A percentile compares a stretch with the other conserved stretches of the same genome.
Conservation (phyloP, 2,329 filamentous ascomycete species). For the Aspergillus sp. region DNA sequence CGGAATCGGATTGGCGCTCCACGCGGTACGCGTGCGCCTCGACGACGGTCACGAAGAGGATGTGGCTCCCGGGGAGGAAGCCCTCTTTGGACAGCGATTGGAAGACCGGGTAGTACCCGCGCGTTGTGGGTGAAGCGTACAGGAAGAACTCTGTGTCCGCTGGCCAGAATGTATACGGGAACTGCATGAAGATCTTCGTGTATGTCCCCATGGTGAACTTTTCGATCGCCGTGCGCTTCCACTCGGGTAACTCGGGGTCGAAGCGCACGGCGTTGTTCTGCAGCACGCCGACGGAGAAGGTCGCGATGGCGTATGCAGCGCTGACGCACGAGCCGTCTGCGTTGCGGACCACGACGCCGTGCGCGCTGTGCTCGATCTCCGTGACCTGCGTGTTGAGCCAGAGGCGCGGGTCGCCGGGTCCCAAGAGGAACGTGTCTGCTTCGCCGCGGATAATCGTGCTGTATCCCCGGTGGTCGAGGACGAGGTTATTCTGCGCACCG, state of each 20-base stretch:
- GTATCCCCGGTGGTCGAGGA: conserved; percentile 66
- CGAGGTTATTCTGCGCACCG: conserved; percentile 65
- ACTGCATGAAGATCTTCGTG: conserved; percentile 74
- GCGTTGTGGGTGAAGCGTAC: conserved; percentile 54
- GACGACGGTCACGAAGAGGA: conserved; percentile 69
- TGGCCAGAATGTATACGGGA: conserved; percentile 70
- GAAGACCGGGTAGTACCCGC: conserved; percentile 65
- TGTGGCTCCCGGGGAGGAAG: conserved; percentile 65
- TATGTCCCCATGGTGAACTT: conserved; percentile 73
- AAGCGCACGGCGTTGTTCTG: conserved; percentile 66
- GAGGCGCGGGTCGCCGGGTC: conserved; percentile 54
- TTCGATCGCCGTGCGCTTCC: conserved; percentile 68
- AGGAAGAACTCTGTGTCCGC: conserved; percentile 57
- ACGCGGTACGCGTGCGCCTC: conserved; percentile 60
- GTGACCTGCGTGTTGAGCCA: conserved; percentile 63
- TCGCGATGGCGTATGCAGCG: conserved; percentile 67
- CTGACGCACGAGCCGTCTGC: conserved; percentile 61
- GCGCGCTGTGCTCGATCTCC: conserved; percentile 56
- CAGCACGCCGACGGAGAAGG: conserved; percentile 70
- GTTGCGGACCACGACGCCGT: conserved; percentile 59
- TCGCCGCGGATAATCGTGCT: conserved; percentile 62
- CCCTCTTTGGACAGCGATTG: conserved; percentile 64
- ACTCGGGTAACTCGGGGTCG: conserved; percentile 61
- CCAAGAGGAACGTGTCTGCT: conserved; percentile 63
- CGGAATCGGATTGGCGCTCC: conserved; percentile 63